Base-by-base conservation (phyloP, 345 rosid genomes). In the Nephelium lappaceum region DNA sequence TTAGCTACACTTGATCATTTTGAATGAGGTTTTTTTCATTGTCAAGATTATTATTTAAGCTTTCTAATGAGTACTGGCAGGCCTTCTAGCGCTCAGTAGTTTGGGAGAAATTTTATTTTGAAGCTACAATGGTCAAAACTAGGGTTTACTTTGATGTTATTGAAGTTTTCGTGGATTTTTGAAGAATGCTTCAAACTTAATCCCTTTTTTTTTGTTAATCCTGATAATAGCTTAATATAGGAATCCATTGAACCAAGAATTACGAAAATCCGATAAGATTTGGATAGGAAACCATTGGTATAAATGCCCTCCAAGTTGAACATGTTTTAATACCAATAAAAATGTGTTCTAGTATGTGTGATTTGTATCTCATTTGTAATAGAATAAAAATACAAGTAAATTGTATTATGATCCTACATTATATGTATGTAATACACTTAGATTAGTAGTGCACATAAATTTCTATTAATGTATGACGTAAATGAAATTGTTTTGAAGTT, bases 81-180 rank as follows among this genome's bases (percentile, higher is more conserved):
- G 43, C 0, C 4, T 39, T 1, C 11, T 81, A 71, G n/a, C 39
- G 84, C 0, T 7, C 0, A 0, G 68, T 61, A 3, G 4, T 12
- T 24, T 38, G 64, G 64, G 90, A 89, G 84, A 74, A 70, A 81
- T 80, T 84, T 0, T 7, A 15, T 12, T 83, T 60, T 39, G 80
- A 93, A 84, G 76, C 86, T 15, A 60, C 75, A 82, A 83, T 83
- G 95, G 93, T 93, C 92, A 63, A 82, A 68, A 82, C 39, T 79
- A 79, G 81, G 87, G 85, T 91, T 88, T 89, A 16, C 21, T 71
- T 67, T 75, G 93, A 91, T 89, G 84, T 89, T 88, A 77, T 76
- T 85, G 83, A 10, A 74, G 71, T 88, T 84, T 31, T 11, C 15
- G 47, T 63, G 15, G 4, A 75, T 73, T 81, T 77, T 57, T 21